These are phyloP conservation scores for Blastocystis sp. DNA, from an alignment of 352 stramenopile genomes.

Conservation along the genomic window DNA sequence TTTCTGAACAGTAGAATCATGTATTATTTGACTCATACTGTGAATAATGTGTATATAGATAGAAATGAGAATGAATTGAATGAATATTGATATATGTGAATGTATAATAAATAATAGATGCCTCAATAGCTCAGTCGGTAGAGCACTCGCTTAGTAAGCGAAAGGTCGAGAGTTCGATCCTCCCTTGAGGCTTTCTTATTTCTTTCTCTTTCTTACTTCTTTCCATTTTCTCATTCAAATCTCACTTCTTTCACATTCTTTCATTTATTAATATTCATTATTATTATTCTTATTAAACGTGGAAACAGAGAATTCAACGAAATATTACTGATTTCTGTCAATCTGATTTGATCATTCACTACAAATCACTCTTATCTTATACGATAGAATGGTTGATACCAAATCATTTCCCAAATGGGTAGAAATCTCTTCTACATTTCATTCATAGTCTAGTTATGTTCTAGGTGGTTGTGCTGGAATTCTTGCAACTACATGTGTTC, in stretches of 20 bases:
- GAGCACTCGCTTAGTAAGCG: conserved; percentile 56
- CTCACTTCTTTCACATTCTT: neutral
- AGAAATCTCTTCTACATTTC: neutral
- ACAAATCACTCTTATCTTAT: neutral
- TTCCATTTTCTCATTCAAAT: neutral
- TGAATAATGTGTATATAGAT: no score
- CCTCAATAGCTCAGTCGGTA: conserved; percentile 17
- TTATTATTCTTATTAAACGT: neutral
- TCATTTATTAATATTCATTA: neutral
- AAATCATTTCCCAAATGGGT: conserved; percentile 57
- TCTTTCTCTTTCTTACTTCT: neutral
- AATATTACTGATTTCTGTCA: no score
- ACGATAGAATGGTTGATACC: conserved; percentile 47
- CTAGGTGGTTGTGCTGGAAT: conserved; percentile 35
- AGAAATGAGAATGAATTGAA: neutral
- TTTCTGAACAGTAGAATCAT: neutral
- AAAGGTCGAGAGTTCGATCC: conserved; percentile 24
- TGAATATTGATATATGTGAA: neutral
- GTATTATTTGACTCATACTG: neutral
- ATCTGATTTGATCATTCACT: no score
- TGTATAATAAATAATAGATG: neutral
- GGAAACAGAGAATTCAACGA: no score
- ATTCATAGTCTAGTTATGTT: conserved; percentile 41
- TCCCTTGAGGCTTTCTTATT: neutral
- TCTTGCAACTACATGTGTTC: conserved; percentile 50